Conservation (phyloP, 2,329 filamentous ascomycete genomes). For the Onygenales sp. region DNA sequence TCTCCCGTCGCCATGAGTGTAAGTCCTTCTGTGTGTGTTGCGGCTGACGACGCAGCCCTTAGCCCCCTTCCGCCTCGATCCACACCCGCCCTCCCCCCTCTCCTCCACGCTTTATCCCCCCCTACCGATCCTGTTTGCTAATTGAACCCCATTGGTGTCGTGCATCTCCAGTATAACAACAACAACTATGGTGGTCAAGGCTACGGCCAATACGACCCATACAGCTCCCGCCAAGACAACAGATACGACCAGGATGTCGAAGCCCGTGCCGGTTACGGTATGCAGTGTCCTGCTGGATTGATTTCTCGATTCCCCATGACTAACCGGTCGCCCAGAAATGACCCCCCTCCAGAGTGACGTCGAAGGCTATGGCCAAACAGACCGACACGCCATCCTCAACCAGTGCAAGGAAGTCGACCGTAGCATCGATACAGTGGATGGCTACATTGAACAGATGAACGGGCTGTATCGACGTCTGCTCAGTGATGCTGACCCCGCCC, state of each 20-base stretch:
- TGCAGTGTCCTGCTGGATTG: background rate
- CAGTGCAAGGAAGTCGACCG: slow-evolving; percentile 73
- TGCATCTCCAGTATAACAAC: slow-evolving; percentile 14
- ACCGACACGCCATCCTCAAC: slow-evolving; percentile 73
- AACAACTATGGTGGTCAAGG: slow-evolving; percentile 22
- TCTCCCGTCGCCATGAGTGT: slow-evolving; percentile 18
- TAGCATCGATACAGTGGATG: slow-evolving; percentile 65
- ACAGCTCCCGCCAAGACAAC: slow-evolving; percentile 28
- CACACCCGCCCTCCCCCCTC: background rate
- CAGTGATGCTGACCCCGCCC: slow-evolving; percentile 62
- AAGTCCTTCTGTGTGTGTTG: slow-evolving; percentile 16
- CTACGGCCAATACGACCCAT: slow-evolving; percentile 50
- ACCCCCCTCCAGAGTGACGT: slow-evolving; percentile 23
- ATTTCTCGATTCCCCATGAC: slow-evolving; percentile 20
- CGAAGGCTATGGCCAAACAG: slow-evolving; percentile 17
- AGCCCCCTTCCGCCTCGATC: background rate
- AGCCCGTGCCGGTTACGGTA: slow-evolving; percentile 19
- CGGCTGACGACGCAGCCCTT: background rate
- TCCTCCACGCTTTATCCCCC: background rate
- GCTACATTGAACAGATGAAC: slow-evolving; percentile 61
- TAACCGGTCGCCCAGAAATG: slow-evolving; percentile 32
- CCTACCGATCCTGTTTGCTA: background rate
- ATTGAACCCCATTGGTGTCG: slow-evolving; percentile 8
- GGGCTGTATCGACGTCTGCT: slow-evolving; percentile 63
- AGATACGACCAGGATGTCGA: slow-evolving; percentile 23